Conservation (phyloP, 2,329 filamentous ascomycete species). For the Pseudomassariella vexata region DNA sequence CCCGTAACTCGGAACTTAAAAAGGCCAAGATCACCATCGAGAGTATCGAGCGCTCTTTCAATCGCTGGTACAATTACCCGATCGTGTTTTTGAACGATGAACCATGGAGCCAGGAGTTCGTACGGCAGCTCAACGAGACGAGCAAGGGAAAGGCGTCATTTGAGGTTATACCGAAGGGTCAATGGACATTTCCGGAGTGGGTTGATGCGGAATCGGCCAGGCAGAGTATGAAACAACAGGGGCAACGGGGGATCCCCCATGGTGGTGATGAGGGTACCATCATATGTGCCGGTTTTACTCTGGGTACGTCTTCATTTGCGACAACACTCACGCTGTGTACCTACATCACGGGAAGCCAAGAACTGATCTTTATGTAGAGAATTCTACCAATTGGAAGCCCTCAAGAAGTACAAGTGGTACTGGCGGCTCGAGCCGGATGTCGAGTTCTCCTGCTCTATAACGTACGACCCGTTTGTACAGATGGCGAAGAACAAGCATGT, state of each 20-base stretch:
- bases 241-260: conserved; percentile 26
- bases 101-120: conserved; percentile 32
- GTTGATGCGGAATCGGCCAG: conserved; percentile 23
- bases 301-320: conserved; percentile 24
- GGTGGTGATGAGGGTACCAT: conserved; percentile 34
- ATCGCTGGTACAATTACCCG: conserved; percentile 40
- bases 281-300: conserved; percentile 38
- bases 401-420: conserved; percentile 38
- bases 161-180: conserved; percentile 31
- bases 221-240: conserved; percentile 24
- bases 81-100: conserved; percentile 41
- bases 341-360: background rate
- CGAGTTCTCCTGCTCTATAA: conserved; percentile 36
- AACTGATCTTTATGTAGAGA: conserved; percentile 18
- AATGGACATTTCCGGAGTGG: conserved; percentile 34
- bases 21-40: conserved; percentile 30
- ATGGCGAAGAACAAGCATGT: conserved; percentile 36
- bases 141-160: conserved; percentile 30
- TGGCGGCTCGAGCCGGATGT: conserved; percentile 42
- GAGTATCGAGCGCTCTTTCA: conserved; percentile 37
- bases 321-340: conserved; percentile 6
- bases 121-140: conserved; percentile 27
- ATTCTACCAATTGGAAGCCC: conserved; percentile 34
- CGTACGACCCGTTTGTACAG: conserved; percentile 40
- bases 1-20: conserved; percentile 35